A percentile compares a stretch with the other conserved stretches of the same genome.
Evolutionary conservation across 139 green algal genomes (phyloP).

Genomic region (Haematococcus lacustris): DNA sequence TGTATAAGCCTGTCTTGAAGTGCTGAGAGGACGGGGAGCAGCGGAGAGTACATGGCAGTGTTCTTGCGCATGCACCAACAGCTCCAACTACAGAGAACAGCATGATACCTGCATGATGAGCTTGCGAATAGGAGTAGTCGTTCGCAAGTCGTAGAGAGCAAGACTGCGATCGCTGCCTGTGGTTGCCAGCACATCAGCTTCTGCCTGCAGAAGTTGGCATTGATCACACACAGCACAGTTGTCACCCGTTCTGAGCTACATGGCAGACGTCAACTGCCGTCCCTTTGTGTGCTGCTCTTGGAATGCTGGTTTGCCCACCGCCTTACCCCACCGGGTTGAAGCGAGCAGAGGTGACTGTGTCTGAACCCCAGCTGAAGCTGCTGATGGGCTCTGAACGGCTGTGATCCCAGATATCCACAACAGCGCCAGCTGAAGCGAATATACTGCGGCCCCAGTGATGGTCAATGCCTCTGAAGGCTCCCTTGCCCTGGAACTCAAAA

Average conservation of each 20-base stretch:
- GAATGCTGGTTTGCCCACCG: not conserved
- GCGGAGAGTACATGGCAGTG: too few relatives aligned
- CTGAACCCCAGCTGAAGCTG: conserved; percentile 83
- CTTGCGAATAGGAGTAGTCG: conserved; percentile 79
- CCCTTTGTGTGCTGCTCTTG: not conserved
- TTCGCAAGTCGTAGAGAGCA: conserved; percentile 90
- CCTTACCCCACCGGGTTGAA: conserved; percentile 91
- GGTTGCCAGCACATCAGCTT: conserved; percentile 87
- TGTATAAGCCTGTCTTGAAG: too few relatives aligned
- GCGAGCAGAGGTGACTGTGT: conserved; percentile 77
- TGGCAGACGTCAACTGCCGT: too few relatives aligned
- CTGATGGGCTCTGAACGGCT: conserved; percentile 72
- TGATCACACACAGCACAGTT: not conserved
- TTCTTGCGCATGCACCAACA: too few relatives aligned
- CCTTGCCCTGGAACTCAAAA: conserved; percentile 65
- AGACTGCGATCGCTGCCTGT: conserved; percentile 86
- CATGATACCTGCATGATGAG: conserved; percentile 72
- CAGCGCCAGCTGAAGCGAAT: conserved; percentile 82
- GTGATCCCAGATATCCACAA: conserved; percentile 91
- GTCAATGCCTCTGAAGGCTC: conserved; percentile 73
- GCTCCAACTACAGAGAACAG: not conserved
- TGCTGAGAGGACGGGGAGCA: too few relatives aligned
- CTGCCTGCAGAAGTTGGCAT: conserved; percentile 34
- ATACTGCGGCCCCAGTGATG: conserved; percentile 64
- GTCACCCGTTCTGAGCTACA: not conserved